Percentiles rank a stretch among this genome's conserved stretches.
phyloP scores from a whole-genome alignment of 352 stramenopile species.

The Phytophthora colocasiae region DNA sequence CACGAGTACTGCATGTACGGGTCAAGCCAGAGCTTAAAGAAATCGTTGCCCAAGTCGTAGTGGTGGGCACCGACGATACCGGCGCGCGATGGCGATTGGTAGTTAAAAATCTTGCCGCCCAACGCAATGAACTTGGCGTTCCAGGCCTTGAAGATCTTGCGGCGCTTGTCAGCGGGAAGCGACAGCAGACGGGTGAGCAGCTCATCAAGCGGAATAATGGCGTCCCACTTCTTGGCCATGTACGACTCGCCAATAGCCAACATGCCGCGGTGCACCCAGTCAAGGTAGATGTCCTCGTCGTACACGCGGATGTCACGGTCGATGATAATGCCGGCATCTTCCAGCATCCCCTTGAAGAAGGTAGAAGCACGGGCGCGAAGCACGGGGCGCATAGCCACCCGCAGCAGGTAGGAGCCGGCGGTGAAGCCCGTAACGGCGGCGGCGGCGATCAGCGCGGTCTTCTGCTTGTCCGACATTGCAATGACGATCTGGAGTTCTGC shows the following conservation, averaged over 20 bases:
- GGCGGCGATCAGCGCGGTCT: conserved; percentile 75
- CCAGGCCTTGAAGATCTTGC: conserved; percentile 89
- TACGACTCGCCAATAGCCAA: conserved; percentile 89
- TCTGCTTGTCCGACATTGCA: conserved; percentile 64
- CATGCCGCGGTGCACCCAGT: conserved; percentile 88
- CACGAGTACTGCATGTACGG: conserved; percentile 91
- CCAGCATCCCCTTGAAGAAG: conserved; percentile 87
- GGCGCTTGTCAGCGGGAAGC: conserved; percentile 74
- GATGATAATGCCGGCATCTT: conserved; percentile 81
- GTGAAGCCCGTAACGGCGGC: conserved; percentile 66
- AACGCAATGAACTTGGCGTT: conserved; percentile 85
- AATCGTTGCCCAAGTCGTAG: conserved; percentile 91
- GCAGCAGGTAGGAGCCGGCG: conserved; percentile 74
- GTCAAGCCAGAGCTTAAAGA: conserved; percentile 91
- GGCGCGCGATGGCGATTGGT: conserved; percentile 84
- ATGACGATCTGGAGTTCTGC: conserved; percentile 12
- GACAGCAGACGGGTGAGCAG: conserved; percentile 77
- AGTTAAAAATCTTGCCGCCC: conserved; percentile 86
- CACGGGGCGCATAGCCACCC: conserved; percentile 71
- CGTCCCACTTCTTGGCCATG: conserved; percentile 90
- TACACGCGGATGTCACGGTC: conserved; percentile 84
- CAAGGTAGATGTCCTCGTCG: conserved; percentile 86
- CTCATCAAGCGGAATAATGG: conserved; percentile 80
- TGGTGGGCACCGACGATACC: conserved; percentile 87
- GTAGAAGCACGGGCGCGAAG: conserved; percentile 69